Evolutionary conservation across 2,329 filamentous ascomycete species (phyloP), one percentile per base, ranked within the genome.

Genomic region (Aureobasidium sp.): DNA sequence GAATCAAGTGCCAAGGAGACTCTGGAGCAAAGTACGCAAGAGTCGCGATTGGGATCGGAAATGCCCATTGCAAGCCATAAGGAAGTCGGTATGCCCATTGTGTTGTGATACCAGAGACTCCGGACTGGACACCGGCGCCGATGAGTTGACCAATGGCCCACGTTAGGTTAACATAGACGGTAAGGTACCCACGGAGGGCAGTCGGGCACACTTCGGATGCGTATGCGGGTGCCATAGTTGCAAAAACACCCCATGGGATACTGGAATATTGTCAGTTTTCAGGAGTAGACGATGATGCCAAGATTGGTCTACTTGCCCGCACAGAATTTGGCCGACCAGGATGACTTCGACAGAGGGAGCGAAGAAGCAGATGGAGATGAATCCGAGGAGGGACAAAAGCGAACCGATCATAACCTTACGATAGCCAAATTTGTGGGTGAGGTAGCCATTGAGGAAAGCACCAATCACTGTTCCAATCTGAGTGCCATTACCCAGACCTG

Each of bases 131-230:
- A 4, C 68, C 69, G 24, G 68, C 70, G 11, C 67, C 79, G 2
- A 83, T 68, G 4, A 84, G 71, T 61, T 83, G 80, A 1, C 80
- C 80, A 16, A 79, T 79, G 37, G 81, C 79, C 65, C 81, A 84
- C 60, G 79, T 82, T 32, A 83, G 67, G 59, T 83, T 83, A 54
- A 82, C 76, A 54, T 77, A 83, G 29, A 76, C 76, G 1, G 80
- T 83, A 19, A 83, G 66, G 39, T 79, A 73, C 24, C 77, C 78
- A 24, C 81, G 74, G 34, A 84, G 71, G 1, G 75, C 74, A 25
- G 79, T 70, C 2, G 80, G 81, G 34, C 78, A 80, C 6, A 84
- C 77, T 63, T 87, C 84, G 53, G 80, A 83, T 21, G 83, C 83
- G 61, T 86, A 87, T 1, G 83, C 82, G 56, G 80, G 71, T 12